Percentiles rank a stretch among this genome's conserved stretches.
Evolutionary conservation across 2,329 filamentous ascomycete genomes (phyloP).

Genomic region (Fusarium napiforme): DNA sequence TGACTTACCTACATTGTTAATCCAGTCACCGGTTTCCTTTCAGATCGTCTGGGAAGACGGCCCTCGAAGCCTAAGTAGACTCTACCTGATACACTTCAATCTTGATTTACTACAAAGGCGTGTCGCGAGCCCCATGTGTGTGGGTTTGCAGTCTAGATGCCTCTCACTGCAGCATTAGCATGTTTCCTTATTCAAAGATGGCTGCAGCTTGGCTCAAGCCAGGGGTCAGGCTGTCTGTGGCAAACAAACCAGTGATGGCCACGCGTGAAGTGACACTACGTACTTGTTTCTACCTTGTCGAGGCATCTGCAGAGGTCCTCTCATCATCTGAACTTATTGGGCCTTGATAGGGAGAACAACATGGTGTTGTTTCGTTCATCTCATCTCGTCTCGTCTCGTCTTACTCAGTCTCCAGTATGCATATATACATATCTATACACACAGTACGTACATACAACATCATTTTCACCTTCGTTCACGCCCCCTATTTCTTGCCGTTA

Average conservation of each 20-base stretch:
- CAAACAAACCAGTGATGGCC: constrained; percentile 22
- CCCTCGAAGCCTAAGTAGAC: background rate
- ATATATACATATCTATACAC: background rate
- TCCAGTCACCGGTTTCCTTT: constrained; percentile 1
- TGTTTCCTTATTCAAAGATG: constrained; percentile 9
- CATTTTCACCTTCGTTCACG: constrained; percentile 13
- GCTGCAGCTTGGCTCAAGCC: constrained; percentile 18
- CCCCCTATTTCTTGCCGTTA: constrained; percentile 23
- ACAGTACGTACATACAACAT: constrained; percentile 11
- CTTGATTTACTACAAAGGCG: constrained; percentile 10
- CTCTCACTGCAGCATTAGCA: constrained; percentile 27
- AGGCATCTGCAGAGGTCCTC: constrained; percentile 31
- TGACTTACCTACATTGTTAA: background rate
- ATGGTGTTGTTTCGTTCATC: constrained; percentile 36
- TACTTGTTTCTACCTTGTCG: constrained; percentile 28
- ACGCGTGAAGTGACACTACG: constrained; percentile 10
- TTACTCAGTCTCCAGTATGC: background rate
- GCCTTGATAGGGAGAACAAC: constrained; percentile 15
- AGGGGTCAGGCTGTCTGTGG: constrained; percentile 10
- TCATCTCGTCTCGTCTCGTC: constrained; percentile 1
- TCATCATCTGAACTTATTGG: constrained; percentile 37
- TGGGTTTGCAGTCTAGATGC: constrained; percentile 12
- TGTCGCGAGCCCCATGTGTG: constrained; percentile 28
- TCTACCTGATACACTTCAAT: constrained; percentile 23
- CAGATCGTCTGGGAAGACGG: constrained; percentile 6